These are phyloP conservation scores for Nemania sp. DNA, from an alignment of 2,329 filamentous ascomycete genomes.

Conservation along the genomic window DNA sequence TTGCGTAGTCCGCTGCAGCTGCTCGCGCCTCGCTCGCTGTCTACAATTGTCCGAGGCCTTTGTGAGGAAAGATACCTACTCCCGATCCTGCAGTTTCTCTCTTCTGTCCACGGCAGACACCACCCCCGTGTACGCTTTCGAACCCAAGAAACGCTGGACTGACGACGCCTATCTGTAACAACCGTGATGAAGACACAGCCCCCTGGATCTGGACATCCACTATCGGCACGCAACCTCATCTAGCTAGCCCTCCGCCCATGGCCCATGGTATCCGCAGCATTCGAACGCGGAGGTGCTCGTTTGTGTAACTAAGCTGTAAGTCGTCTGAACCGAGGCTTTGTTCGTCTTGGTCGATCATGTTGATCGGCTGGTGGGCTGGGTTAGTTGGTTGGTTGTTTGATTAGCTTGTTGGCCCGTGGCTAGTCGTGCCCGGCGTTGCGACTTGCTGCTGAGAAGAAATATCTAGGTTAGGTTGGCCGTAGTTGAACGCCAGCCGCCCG, in stretches of 20 bases:
- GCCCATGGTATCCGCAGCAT: neutral
- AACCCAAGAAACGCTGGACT: neutral
- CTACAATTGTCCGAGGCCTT: no score
- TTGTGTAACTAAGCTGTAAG: neutral
- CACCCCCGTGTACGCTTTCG: neutral
- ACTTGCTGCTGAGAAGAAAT: neutral
- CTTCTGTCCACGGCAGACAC: neutral
- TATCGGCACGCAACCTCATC: conserved; percentile 1
- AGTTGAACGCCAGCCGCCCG: neutral
- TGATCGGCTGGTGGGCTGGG: neutral
- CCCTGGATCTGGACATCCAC: conserved; percentile 1
- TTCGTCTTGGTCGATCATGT: neutral
- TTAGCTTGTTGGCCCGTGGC: neutral
- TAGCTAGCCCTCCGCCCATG: neutral
- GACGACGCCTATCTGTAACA: neutral
- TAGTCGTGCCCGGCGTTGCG: neutral
- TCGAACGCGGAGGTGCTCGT: neutral
- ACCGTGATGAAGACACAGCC: neutral
- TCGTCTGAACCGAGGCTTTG: conserved; percentile 1
- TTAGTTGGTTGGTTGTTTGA: neutral
- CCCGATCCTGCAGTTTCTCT: no score
- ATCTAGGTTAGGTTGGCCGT: neutral
- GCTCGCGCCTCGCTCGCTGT: neutral
- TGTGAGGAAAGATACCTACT: no score
- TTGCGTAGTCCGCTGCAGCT: conserved; percentile 1